phyloP scores from a whole-genome alignment of 176 grass and related monocot genomes.

The Secale cereale region DNA sequence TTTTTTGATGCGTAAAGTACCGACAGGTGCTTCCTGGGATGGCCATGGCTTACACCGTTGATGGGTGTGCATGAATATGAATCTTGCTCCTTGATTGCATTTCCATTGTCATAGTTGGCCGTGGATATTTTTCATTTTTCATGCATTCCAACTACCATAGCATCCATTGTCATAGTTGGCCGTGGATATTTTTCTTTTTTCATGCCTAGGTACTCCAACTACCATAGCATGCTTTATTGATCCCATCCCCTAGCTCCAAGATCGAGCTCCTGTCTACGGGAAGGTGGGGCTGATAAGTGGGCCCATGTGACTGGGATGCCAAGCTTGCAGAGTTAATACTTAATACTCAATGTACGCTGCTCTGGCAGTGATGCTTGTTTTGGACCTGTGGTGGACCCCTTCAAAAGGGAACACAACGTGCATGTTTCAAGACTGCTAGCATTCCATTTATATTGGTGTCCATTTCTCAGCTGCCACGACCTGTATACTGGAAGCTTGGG shows the following conservation, averaged over 20 bases:
- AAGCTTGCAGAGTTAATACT: background rate
- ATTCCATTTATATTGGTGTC: background rate
- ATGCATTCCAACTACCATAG: background rate
- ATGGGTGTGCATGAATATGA: background rate
- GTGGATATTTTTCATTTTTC: background rate
- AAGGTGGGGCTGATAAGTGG: background rate
- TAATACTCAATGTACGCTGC: background rate
- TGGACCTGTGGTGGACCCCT: background rate
- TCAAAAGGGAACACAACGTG: background rate
- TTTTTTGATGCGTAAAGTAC: background rate
- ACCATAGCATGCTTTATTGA: background rate
- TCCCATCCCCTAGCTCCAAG: background rate
- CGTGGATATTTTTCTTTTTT: background rate
- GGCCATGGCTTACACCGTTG: background rate
- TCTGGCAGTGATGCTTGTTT: background rate
- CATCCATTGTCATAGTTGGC: background rate
- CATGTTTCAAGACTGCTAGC: background rate
- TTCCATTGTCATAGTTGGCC: background rate
- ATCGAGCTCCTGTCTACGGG: background rate
- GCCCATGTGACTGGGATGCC: background rate
- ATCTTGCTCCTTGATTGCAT: background rate
- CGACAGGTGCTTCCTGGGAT: background rate
- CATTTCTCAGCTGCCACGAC: background rate
- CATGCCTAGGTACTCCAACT: background rate
- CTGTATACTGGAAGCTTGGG: background rate